Base-by-base conservation (phyloP, 1,284 basidiomycete species). In the Boletus sp. region DNA sequence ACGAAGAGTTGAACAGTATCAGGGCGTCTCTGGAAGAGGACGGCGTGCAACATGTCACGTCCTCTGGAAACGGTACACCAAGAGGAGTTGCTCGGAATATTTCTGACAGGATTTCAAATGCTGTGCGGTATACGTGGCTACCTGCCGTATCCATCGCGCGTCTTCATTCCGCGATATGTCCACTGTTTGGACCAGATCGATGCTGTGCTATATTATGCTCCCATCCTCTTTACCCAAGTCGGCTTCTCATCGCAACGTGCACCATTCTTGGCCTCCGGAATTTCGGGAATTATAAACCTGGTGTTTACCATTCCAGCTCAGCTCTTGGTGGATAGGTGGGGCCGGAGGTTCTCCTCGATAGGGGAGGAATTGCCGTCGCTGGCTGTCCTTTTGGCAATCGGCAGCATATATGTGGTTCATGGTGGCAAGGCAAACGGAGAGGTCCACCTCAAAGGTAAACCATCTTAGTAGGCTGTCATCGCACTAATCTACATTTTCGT, bases 221-320 rank as follows among this genome's bases (percentile, higher is more conserved):
- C 78, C 0, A 66, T 74, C 3, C 61, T 79, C 14, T 80, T 80
- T 56, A 59, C 69, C 5, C 76, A 77, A 58, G 76, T 75, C 2
- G 73, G 76, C 26, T 66, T 80, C 16, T 69, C 70, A 5, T 70
- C 69, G 0, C 65, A 65, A 32, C 69, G 70, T 30, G 70, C 75
- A 7, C 71, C 75, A 0, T 78, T 80, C 60, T 64, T 79, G 22
- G 76, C 77, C 0, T 75, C 75, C 7, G 78, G 76, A 8, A 68
- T 79, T 8, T 75, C 75, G 3, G 78, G 76, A 32, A 64, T 80
- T 36, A 58, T 77, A 30, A 74, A 72, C 49, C 53, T 78, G n/a
- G 65, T 62, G 12, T 66, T 68, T 44, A 77, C 75, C 8, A 66
- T 74, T 41, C 58, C 65, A 5, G 65, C 70, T 14, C 74, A 73